A percentile compares a stretch with the other conserved stretches of the same genome.
These are phyloP conservation scores for Cryptosporidium canis DNA, from an alignment of 169 alveolate genomes.

Conservation along the genomic window DNA sequence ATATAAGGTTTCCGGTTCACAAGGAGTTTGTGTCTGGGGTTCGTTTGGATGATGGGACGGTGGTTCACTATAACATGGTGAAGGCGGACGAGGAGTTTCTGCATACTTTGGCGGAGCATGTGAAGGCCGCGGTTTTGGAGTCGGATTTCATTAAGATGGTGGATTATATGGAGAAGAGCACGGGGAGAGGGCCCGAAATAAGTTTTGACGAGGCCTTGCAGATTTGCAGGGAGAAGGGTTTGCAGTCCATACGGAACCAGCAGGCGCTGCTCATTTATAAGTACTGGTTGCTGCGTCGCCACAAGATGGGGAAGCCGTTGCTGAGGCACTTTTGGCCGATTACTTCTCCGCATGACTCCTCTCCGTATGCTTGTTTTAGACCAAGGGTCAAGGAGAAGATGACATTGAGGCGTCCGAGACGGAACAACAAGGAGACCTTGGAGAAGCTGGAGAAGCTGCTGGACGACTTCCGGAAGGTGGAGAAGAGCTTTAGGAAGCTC, in stretches of 20 bases:
- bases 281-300: slow-evolving; percentile 82
- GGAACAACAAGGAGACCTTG: slow-evolving; percentile 81
- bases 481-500: slow-evolving; percentile 83
- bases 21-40: slow-evolving; percentile 84
- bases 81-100: slow-evolving; percentile 81
- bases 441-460: slow-evolving; percentile 80
- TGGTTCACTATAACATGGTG: slow-evolving; percentile 82
- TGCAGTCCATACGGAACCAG: slow-evolving; percentile 36
- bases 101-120: slow-evolving; percentile 73
- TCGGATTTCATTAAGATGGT: slow-evolving; percentile 54
- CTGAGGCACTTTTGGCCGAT: slow-evolving; percentile 86
- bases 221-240: slow-evolving; percentile 75
- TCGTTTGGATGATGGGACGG: slow-evolving; percentile 78
- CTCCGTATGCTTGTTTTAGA: slow-evolving; percentile 85
- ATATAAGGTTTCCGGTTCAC: slow-evolving; percentile 83
- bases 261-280: slow-evolving; percentile 72
- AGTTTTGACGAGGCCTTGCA: slow-evolving; percentile 74
- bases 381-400: slow-evolving; percentile 87
- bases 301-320: slow-evolving; percentile 82
- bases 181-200: slow-evolving; percentile 56
- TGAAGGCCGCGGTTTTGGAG: slow-evolving; percentile 32
- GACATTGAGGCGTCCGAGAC: slow-evolving; percentile 85
- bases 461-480: slow-evolving; percentile 83
- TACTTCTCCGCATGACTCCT: slow-evolving; percentile 81
- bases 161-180: slow-evolving; percentile 59